Conservation (phyloP, 1,284 basidiomycete genomes). For the Thelephora terrestris region DNA sequence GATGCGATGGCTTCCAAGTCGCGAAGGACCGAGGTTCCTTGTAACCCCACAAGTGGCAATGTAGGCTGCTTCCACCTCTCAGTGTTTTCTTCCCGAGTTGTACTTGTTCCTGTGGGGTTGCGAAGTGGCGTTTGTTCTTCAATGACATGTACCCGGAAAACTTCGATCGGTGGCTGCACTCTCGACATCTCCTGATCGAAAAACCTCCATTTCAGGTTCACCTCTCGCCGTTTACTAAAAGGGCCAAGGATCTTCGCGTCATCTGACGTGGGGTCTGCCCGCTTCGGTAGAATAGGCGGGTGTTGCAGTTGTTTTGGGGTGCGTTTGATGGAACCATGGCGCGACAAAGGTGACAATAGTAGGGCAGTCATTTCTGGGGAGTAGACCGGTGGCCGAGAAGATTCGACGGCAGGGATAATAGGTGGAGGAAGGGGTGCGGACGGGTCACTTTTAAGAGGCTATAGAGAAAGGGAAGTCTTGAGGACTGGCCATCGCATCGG, state of each 20-base stretch:
- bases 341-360: constrained; percentile 41
- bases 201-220: constrained; percentile 62
- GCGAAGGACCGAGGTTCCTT: constrained; percentile 33
- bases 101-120: not conserved
- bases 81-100: no score
- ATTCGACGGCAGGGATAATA: constrained; percentile 41
- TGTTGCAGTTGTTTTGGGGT: constrained; percentile 27
- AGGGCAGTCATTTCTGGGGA: constrained; percentile 52
- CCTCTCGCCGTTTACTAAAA: constrained; percentile 59
- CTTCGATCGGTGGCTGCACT: constrained; percentile 47
- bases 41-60: constrained; percentile 24
- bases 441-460: constrained; percentile 48
- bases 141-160: constrained; percentile 12
- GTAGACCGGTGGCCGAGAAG: constrained; percentile 52
- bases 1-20: constrained; percentile 40
- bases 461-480: constrained; percentile 7
- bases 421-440: constrained; percentile 27
- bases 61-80: not conserved
- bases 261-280: constrained; percentile 46
- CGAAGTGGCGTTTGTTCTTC: constrained; percentile 8
- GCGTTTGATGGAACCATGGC: constrained; percentile 33
- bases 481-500: constrained; percentile 4
- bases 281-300: constrained; percentile 47
- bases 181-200: constrained; percentile 47
- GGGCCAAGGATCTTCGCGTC: constrained; percentile 52